phyloP scores from a whole-genome alignment of 2,329 filamentous ascomycete genomes.

The Ascochyta koolunga region DNA sequence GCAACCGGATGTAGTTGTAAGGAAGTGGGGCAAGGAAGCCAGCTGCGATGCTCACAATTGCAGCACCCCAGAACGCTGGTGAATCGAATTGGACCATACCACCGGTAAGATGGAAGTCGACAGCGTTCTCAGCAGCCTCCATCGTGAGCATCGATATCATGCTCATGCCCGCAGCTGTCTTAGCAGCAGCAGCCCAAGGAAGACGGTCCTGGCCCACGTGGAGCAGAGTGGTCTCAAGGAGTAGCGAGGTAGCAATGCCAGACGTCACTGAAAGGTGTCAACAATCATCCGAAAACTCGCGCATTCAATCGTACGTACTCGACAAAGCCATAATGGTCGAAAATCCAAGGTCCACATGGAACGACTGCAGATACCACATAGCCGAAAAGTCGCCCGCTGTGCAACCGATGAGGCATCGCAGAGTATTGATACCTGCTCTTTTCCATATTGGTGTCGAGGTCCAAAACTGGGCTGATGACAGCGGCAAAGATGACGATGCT shows the following conservation, averaged over 20 bases:
- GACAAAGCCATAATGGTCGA: conserved; percentile 59
- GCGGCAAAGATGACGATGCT: background rate
- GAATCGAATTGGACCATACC: conserved; percentile 56
- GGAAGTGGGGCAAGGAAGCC: conserved; percentile 59
- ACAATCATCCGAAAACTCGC: background rate
- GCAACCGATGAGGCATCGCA: conserved; percentile 62
- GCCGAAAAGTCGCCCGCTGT: conserved; percentile 63
- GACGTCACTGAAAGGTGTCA: conserved; percentile 53
- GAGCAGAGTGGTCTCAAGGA: conserved; percentile 61
- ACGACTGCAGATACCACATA: conserved; percentile 61
- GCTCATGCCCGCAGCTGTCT: conserved; percentile 64
- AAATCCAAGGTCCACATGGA: conserved; percentile 56
- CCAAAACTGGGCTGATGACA: conserved; percentile 42
- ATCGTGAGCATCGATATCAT: conserved; percentile 65
- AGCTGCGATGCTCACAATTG: conserved; percentile 52
- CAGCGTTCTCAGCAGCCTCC: conserved; percentile 61
- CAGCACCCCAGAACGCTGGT: conserved; percentile 60
- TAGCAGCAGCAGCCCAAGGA: conserved; percentile 54
- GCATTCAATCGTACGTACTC: conserved; percentile 29
- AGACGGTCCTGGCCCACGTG: conserved; percentile 56
- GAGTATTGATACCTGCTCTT: conserved; percentile 60
- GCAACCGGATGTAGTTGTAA: conserved; percentile 59
- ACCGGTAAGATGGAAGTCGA: conserved; percentile 63
- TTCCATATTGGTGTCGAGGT: conserved; percentile 52
- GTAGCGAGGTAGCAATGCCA: conserved; percentile 59